Conservation (phyloP, 106 monocot genomes). For the Dioscorea alata region DNA sequence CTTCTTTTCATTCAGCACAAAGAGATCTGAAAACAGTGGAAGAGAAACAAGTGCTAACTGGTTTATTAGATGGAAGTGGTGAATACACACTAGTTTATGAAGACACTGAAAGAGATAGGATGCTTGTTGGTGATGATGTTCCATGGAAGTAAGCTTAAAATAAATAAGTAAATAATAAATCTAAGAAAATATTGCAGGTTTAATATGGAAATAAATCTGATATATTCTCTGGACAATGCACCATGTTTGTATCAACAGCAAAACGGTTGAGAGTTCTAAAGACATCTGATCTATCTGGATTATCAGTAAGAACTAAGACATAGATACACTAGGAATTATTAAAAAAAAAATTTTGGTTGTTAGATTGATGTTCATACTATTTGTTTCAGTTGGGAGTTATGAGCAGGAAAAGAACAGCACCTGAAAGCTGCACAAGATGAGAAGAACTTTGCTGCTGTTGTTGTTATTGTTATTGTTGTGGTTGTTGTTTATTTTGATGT, state of each 20-base stretch:
- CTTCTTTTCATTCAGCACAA: conserved; percentile 45
- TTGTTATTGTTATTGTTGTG: too few relatives aligned
- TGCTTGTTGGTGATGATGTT: conserved; percentile 93
- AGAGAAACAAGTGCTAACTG: conserved; percentile 28
- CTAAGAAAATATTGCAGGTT: not conserved
- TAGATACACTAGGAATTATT: too few relatives aligned
- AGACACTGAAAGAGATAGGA: conserved; percentile 80
- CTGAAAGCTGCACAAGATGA: conserved; percentile 4
- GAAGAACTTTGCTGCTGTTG: too few relatives aligned
- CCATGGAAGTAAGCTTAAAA: conserved; percentile 95
- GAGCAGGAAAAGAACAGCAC: conserved; percentile 29
- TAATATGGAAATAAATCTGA: not conserved
- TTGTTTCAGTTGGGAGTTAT: conserved; percentile 25
- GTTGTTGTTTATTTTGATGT: too few relatives aligned
- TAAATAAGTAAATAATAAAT: not conserved
- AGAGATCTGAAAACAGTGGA: conserved; percentile 24
- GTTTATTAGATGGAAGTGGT: conserved; percentile 65
- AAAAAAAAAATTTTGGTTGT: not conserved
- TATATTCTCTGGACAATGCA: conserved; percentile 10
- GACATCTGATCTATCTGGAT: conserved; percentile 55
- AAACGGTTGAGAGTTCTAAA: conserved; percentile 76
- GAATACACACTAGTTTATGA: conserved; percentile 90
- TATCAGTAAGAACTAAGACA: conserved; percentile 25
- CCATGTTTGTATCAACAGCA: conserved; percentile 67
- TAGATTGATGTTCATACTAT: not conserved